Conservation (phyloP, 1,284 basidiomycete genomes). For the Sanghuangporus baumii region DNA sequence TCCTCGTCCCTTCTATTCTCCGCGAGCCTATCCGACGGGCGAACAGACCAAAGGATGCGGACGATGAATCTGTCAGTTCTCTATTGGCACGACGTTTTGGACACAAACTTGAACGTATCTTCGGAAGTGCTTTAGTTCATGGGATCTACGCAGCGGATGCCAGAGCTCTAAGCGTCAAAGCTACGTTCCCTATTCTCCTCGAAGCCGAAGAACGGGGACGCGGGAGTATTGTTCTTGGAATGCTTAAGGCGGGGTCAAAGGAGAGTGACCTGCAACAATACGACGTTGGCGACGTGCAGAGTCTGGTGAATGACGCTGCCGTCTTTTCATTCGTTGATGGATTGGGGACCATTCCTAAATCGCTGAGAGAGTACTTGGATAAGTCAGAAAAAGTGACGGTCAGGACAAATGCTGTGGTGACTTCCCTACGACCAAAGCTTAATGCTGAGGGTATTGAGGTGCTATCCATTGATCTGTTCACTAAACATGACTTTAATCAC, state of each 20-base stretch:
- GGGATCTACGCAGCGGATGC: conserved; percentile 92
- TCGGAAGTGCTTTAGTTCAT: conserved; percentile 84
- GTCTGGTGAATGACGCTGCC: conserved; percentile 54
- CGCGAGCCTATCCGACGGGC: conserved; percentile 50
- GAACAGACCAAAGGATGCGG: conserved; percentile 33
- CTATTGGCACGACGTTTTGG: conserved; percentile 81
- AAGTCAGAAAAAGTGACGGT: conserved; percentile 55
- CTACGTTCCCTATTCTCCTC: conserved; percentile 74
- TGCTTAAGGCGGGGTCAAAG: conserved; percentile 31
- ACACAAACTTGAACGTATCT: conserved; percentile 58
- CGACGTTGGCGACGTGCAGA: conserved; percentile 47
- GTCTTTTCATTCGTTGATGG: conserved; percentile 83
- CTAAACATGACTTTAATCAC: background rate
- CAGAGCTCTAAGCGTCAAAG: conserved; percentile 64
- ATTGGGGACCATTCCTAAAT: conserved; percentile 60
- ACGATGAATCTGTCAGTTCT: conserved; percentile 79
- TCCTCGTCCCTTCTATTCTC: conserved; percentile 50
- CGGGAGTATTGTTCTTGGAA: conserved; percentile 67
- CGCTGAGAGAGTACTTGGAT: conserved; percentile 47
- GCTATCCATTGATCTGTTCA: conserved; percentile 1
- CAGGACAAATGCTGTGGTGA: conserved; percentile 37
- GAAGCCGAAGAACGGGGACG: conserved; percentile 59
- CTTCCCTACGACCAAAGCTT: conserved; percentile 31
- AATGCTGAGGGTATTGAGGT: conserved; percentile 41
- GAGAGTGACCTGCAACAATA: conserved; percentile 30